Evolutionary conservation across 352 stramenopile genomes (phyloP), one percentile per base, ranked within the genome.

Genomic region (Pseudoperonospora humuli): DNA sequence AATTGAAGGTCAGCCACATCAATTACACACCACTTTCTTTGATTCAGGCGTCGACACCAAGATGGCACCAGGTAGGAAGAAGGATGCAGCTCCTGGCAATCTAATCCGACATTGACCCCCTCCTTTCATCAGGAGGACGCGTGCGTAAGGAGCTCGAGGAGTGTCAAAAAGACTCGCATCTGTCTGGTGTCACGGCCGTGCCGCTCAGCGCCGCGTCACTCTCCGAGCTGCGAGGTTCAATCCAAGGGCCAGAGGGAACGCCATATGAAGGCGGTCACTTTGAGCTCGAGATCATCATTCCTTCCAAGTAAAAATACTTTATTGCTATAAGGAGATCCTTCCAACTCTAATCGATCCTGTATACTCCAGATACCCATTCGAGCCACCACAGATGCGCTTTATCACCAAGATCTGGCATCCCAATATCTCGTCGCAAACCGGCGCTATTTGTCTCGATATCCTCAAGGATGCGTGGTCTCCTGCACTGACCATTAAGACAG

Each of bases 371-470:
- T 91, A 91, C 78, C 95, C 95, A 1, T 98, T 98, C 58, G 94
- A 97, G 65, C 95, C 94, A 27, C 95, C 95, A 1, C 97, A 97
- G 54, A 84, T 93, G 62, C 75, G 76, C 50, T 97, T 97, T 57
- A 61, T 88, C 21, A 97, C 89, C 39, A 97, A 97, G 67, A 96
- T 97, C 54, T 98, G 90, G 89, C 95, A 98, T 67, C 95, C 95
- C 1, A 98, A 98, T 60, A 97, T 98, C 58, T 97, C 85, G 13
- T 97, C 88, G 3, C 91, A 98, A 73, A 98, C 94, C 6, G 95
- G 95, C 20, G 92, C 92, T 7, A 98, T 98, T 64, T 98, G 95
- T 59, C 74, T 98, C 72, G 95, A 98, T 53, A 98, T 98, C 54
- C 69, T 98, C 24, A 98, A 98, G 64, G 93, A 98, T 69, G 84